Evolutionary conservation across 345 rosid species (phyloP), one percentile per base, ranked within the genome.

Genomic region (Mercurialis annua): DNA sequence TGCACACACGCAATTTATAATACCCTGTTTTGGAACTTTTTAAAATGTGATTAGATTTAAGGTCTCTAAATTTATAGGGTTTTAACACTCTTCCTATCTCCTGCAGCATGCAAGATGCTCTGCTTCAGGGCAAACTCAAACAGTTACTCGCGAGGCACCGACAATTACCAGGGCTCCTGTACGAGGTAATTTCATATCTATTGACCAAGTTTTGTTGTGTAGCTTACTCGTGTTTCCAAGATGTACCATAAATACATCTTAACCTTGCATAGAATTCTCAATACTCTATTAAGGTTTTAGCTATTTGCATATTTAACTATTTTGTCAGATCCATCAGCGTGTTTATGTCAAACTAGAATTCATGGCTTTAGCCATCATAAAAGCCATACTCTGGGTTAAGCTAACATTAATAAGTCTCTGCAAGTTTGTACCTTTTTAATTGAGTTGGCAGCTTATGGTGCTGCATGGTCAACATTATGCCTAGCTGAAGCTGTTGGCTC

Each of bases 151-250:
- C 5, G 84, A 92, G 74, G 84, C 96, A 21, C 96, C 92, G 40
- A 88, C 96, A 26, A 85, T 90, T 53, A 92, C 97, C 31, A 87
- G 85, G 78, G 96, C 98, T 72, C 98, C 94, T 62, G 82, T 73
- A 11, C 90, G 83, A 71, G 81, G 98, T 88, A 90, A 86, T 55
- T 66, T 49, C 40, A 24, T 31, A 8, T 10, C 21, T 8, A 34
- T 51, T 64, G 26, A 64, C 6, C 16, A 64, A 31, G 33, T 34
- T 50, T 44, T 31, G 0, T 64, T 16, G 30, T 64, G 48, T 57
- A 31, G 24, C 26, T 6, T 57, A 10, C 33, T 18, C 6, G 8
- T 53, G 58, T 17, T 33, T 53, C 18, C 7, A 10, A 9, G 17
- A 24, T 23, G 30, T 52, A 27, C 31, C 6, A 5, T 50, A 52